Base-by-base conservation (phyloP, 2,329 filamentous ascomycete genomes). In the Colletotrichum kahawae region DNA sequence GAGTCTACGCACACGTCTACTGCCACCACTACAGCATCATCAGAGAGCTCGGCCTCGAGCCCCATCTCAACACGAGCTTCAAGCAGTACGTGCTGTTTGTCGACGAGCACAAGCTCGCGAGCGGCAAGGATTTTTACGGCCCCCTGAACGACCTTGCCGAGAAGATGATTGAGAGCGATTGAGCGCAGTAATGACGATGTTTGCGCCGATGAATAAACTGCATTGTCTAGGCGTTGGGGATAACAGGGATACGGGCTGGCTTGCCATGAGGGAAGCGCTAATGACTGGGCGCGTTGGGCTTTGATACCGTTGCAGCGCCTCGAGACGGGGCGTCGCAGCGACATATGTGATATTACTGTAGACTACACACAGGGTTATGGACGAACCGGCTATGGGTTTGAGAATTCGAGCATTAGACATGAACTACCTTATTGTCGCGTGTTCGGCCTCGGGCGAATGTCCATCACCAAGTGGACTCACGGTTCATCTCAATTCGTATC, bases 41-140 rank as follows among this genome's bases (percentile, higher is more conserved):
- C 79, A 94, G 97, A 74, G 95, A 98, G 83, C 91, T 99, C 51
- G 97, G 97, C 27, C 91, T 99, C 74, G 97, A 99, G 86, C 96
- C 97, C 59, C 97, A 99, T 85, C 91, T 99, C 78, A 99, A 99
- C 87, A 99, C 97, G 16, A 98, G 95, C 86, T 99, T 99, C 92
- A 99, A 99, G 90, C 97, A 99, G 86, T 99, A 98, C 82, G 97
- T 99, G 77, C 91, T 99, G 74, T 99, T 99, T 85, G 95, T 99
- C 79, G 96, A 99, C 84, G 97, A 99, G 89, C 97, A 98, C 86
- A 93, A 92, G 79, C 87, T 99, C 79, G 95, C 95, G 33, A 97
- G 93, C 81, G 97, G 96, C 66, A 96, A 98, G 85, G 97, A 99
- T 84, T 99, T 96, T 87, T 99, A 96, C 94, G 97, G 97, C 2